Base-by-base conservation (phyloP, 306 rosid species). In the Lithocarpus polystachyus region DNA sequence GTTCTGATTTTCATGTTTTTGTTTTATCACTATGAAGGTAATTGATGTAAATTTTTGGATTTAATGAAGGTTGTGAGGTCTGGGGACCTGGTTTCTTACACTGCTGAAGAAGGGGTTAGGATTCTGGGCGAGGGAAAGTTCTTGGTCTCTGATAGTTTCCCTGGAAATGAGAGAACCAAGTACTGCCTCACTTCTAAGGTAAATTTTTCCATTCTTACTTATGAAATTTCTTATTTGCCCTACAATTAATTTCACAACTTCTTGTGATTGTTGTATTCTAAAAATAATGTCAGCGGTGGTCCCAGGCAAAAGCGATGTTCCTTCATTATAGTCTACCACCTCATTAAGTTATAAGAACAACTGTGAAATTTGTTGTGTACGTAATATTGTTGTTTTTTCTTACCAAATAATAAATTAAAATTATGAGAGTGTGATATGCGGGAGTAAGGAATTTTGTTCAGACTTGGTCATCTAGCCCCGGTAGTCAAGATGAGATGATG, bases 181-280 rank as follows among this genome's bases (percentile, higher is more conserved):
- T 96, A 90, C 82, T 96, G 99, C 83, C 94, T 93, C 80, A 93
- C 99, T 62, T 96, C 99, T 17, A 96, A 96, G 98, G 99, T 96
- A 75, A 40, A 17, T n/a, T 45, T 77, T 55, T 64, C 17, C 45
- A 52, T 56, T 29, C 61, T 31, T 40, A 71, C 1, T 77, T 57
- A 9, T 35, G 28, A 5, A 67, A 33, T 4, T 64, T 64, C 22
- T 29, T 29, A 6, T 6, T 64, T 35, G 11, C 45, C 45, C 7
- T 7, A 7, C 11, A 37, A 37, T 37, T 7, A 37, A 37, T 37
- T 37, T 37, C 10, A 37, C 45, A 37, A 37, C 10, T 37, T 37
- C 43, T 37, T 37, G 45, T 0, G 10, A 40, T 40, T 8, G 45
- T 40, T 40, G 3, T 8, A 40, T 12, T 0, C 45, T 40, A 40